A percentile compares a stretch with the other conserved stretches of the same genome.
Conservation (phyloP, 1,284 basidiomycete species). For the Athelia sp. region DNA sequence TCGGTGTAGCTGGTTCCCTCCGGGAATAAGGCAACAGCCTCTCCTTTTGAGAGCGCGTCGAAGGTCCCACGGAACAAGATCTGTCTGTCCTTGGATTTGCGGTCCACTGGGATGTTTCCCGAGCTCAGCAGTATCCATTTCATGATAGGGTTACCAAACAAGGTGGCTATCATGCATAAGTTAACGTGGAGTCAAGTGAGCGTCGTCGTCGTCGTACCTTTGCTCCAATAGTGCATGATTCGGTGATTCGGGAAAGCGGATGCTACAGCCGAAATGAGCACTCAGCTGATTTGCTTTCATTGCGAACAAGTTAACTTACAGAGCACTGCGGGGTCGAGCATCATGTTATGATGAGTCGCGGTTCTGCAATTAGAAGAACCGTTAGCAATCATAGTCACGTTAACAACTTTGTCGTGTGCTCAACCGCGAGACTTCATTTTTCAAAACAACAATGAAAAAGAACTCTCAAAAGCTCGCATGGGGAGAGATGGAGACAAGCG, state of each 20-base stretch:
- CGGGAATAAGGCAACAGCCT: constrained; percentile 89
- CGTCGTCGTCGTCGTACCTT: constrained; percentile 41
- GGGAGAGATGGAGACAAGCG: neutral
- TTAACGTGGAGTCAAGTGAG: constrained; percentile 1
- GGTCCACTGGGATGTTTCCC: constrained; percentile 94
- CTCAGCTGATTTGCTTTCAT: neutral
- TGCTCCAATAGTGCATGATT: constrained; percentile 93
- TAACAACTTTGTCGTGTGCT: too few relatives aligned
- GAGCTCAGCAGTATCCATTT: constrained; percentile 79
- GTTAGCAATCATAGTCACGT: too few relatives aligned
- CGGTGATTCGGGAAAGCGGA: constrained; percentile 73
- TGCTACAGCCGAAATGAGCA: constrained; percentile 35
- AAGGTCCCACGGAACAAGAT: constrained; percentile 89
- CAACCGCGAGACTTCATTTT: neutral
- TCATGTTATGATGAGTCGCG: constrained; percentile 90
- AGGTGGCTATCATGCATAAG: constrained; percentile 39
- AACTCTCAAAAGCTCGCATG: constrained; percentile 3
- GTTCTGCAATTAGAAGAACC: constrained; percentile 40
- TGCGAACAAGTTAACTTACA: constrained; percentile 46
- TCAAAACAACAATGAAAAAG: constrained; percentile 5
- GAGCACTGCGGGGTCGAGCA: constrained; percentile 77
- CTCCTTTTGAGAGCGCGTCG: constrained; percentile 73
- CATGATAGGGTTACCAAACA: constrained; percentile 77
- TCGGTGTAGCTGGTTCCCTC: constrained; percentile 92
- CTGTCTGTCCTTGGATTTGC: constrained; percentile 87